Percentiles rank a stretch among this genome's conserved stretches.
Evolutionary conservation across 1,139 yeast species (phyloP).

Genomic region (Nakaseomyces uthaithaninus): DNA sequence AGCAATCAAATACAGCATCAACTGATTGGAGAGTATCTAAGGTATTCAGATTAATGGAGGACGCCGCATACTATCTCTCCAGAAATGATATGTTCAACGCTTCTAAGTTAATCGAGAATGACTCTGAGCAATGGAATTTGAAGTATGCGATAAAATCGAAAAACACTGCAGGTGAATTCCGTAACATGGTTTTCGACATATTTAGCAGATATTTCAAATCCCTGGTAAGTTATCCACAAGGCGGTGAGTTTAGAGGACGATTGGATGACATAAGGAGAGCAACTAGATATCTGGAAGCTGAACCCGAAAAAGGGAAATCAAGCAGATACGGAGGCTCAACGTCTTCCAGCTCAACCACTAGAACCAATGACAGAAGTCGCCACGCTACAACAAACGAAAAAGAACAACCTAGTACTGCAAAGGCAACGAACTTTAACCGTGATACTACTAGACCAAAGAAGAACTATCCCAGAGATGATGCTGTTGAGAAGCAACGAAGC

Average conservation of each 20-base stretch:
- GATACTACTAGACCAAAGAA: background rate
- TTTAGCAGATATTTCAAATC: slow-evolving; percentile 15
- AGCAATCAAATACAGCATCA: background rate
- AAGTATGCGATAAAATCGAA: slow-evolving; percentile 9
- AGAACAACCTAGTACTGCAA: background rate
- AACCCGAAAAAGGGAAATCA: slow-evolving; percentile 6
- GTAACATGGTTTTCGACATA: slow-evolving; percentile 12
- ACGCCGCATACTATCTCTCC: slow-evolving; percentile 14
- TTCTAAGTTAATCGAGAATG: slow-evolving; percentile 15
- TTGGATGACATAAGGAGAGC: slow-evolving; percentile 13
- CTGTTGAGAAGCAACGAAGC: slow-evolving; percentile 2
- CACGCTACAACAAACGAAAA: background rate
- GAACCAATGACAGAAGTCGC: slow-evolving; percentile 7
- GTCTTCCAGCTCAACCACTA: slow-evolving; percentile 9
- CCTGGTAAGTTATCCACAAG: slow-evolving; percentile 13
- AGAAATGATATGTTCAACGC: slow-evolving; percentile 16
- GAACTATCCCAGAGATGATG: background rate
- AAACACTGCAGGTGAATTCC: slow-evolving; percentile 14
- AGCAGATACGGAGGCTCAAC: slow-evolving; percentile 11
- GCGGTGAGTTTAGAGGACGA: slow-evolving; percentile 14
- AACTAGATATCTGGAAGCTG: slow-evolving; percentile 7
- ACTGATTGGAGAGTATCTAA: slow-evolving; percentile 11
- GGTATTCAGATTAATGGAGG: slow-evolving; percentile 19
- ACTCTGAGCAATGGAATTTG: slow-evolving; percentile 10
- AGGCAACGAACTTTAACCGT: background rate